These are phyloP conservation scores for Lippia alba DNA, from an alignment of 305 asterid genomes.

Conservation along the genomic window DNA sequence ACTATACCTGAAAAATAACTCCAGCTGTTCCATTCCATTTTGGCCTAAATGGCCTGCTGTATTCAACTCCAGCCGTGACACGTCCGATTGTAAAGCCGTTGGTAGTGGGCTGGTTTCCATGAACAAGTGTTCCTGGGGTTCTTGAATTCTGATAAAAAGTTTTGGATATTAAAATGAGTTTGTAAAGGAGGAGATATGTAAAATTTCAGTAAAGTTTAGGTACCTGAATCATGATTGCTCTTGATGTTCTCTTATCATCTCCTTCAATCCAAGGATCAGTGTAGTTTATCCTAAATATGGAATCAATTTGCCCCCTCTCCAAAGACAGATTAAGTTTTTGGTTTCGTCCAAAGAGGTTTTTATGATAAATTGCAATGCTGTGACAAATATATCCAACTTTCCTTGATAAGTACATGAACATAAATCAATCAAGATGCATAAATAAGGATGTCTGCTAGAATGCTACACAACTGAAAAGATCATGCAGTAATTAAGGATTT, in stretches of 20 bases:
- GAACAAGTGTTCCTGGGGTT: constrained; percentile 92
- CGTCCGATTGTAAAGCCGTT: constrained; percentile 78
- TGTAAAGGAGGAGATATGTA: constrained; percentile 17
- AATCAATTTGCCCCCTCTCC: constrained; percentile 94
- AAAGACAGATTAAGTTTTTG: constrained; percentile 90
- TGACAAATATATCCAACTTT: constrained; percentile 34
- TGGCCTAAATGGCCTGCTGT: constrained; percentile 88
- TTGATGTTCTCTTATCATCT: constrained; percentile 95
- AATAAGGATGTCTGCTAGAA: constrained; percentile 16
- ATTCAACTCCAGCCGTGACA: constrained; percentile 88
- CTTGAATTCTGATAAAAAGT: constrained; percentile 73
- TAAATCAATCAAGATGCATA: constrained; percentile 18
- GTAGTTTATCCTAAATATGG: constrained; percentile 84
- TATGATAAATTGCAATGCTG: constrained; percentile 91
- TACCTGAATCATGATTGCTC: constrained; percentile 95
- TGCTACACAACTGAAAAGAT: neutral
- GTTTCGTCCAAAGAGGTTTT: constrained; percentile 92
- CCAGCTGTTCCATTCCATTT: constrained; percentile 96
- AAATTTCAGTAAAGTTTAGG: constrained; percentile 22
- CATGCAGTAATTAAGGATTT: neutral
- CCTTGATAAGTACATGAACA: constrained; percentile 9
- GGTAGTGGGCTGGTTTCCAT: constrained; percentile 77
- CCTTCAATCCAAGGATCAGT: constrained; percentile 98
- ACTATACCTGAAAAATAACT: constrained; percentile 73
- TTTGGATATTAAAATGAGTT: constrained; percentile 32